These are phyloP conservation scores for Aspergillus jensenii DNA, from an alignment of 2,329 filamentous ascomycete species.

Conservation along the genomic window DNA sequence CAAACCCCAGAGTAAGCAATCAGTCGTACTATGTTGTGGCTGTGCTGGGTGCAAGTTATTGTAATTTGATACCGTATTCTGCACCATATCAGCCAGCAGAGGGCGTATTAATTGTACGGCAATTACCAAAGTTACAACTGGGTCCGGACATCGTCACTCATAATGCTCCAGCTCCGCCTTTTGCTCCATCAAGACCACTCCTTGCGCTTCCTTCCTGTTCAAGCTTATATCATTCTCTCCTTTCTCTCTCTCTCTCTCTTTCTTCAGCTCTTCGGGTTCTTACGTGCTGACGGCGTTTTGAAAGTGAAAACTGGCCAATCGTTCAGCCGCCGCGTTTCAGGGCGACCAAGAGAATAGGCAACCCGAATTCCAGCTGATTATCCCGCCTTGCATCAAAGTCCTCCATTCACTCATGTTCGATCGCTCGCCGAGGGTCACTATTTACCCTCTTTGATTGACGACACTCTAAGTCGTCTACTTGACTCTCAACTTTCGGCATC, in stretches of 20 bases:
- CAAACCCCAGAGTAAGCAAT: not conserved
- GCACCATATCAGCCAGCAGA: not conserved
- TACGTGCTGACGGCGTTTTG: not conserved
- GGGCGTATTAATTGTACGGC: not conserved
- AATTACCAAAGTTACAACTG: not conserved
- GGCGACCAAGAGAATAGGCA: conserved; percentile 4
- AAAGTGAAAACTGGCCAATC: not conserved
- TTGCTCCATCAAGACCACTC: not conserved
- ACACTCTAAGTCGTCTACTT: not conserved
- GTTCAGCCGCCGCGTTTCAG: not conserved
- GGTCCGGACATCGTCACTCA: not conserved
- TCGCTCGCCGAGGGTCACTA: conserved; percentile 3
- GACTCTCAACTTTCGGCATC: not conserved
- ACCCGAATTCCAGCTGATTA: not conserved
- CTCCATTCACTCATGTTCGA: conserved; percentile 9
- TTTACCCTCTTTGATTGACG: conserved; percentile 6
- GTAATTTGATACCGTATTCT: not conserved
- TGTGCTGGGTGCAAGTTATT: not conserved
- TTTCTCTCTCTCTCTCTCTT: not conserved
- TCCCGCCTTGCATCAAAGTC: conserved; percentile 4
- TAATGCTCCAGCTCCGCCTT: not conserved
- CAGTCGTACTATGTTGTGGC: not conserved
- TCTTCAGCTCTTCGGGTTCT: not conserved
- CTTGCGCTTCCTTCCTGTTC: not conserved
- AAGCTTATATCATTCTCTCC: not conserved